Percentiles rank a stretch among this genome's conserved stretches.
Evolutionary conservation across 2,329 filamentous ascomycete genomes (phyloP).

Genomic region (Stachybotrys chartarum): DNA sequence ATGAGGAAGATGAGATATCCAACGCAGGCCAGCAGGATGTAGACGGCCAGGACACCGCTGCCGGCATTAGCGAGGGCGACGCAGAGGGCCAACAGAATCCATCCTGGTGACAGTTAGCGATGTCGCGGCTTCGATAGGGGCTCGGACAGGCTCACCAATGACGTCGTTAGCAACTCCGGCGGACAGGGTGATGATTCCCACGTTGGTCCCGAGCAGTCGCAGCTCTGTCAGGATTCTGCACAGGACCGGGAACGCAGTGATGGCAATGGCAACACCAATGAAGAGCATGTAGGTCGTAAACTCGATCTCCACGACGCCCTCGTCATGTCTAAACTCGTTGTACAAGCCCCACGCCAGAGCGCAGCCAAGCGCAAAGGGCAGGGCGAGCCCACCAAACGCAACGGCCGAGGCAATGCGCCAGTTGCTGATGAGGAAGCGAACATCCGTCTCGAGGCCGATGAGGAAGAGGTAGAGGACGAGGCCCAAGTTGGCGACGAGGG

Average conservation of each 20-base stretch:
- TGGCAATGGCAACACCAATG: conserved; percentile 87
- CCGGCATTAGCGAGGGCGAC: conserved; percentile 88
- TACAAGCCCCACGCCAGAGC: conserved; percentile 78
- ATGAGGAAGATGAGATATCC: conserved; percentile 73
- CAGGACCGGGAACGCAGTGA: conserved; percentile 85
- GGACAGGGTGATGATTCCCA: conserved; percentile 82
- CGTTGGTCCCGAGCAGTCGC: conserved; percentile 73
- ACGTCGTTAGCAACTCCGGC: conserved; percentile 90
- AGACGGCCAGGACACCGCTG: conserved; percentile 75
- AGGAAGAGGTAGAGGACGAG: conserved; percentile 81
- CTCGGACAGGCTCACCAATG: conserved; percentile 1
- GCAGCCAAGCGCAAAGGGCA: conserved; percentile 77
- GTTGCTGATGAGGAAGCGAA: conserved; percentile 69
- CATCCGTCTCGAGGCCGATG: conserved; percentile 79
- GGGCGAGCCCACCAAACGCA: conserved; percentile 67
- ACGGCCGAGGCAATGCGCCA: conserved; percentile 76
- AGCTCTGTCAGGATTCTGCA: conserved; percentile 90
- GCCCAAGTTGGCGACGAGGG: conserved; percentile 74
- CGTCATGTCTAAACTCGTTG: conserved; percentile 54
- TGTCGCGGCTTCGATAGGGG: neutral
- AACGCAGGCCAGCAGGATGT: conserved; percentile 67
- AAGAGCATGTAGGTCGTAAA: conserved; percentile 60
- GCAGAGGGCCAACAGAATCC: conserved; percentile 88
- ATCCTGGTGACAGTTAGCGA: conserved; percentile 28
- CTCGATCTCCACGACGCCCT: conserved; percentile 29